These are phyloP conservation scores for Ogataea siamensis DNA, from an alignment of 805 yeast species.

Conservation along the genomic window DNA sequence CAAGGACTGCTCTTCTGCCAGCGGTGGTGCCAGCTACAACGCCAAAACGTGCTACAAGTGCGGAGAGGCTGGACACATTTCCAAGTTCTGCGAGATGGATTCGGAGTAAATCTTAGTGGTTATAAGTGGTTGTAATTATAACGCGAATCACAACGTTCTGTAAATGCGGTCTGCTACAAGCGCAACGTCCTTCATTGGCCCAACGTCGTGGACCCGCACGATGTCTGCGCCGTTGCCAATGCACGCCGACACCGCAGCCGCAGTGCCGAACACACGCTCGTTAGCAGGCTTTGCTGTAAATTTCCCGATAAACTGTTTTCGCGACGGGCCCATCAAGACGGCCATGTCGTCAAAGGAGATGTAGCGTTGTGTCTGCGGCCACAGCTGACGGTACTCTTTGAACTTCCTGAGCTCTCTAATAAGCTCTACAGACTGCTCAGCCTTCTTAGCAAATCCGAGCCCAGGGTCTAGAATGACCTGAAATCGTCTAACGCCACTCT, in stretches of 20 bases:
- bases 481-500: conserved; percentile 76
- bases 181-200: conserved; percentile 51
- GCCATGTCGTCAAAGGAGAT: conserved; percentile 55
- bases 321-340: conserved; percentile 79
- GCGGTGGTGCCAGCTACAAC: conserved; percentile 45
- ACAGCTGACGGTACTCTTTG: conserved; percentile 44
- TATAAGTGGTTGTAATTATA: conserved; percentile 10
- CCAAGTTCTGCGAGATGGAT: conserved; percentile 59
- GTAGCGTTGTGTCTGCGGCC: conserved; percentile 29
- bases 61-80: conserved; percentile 82
- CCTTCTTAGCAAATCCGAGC: conserved; percentile 87
- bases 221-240: conserved; percentile 67
- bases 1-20: conserved; percentile 67
- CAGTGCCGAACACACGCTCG: conserved; percentile 74
- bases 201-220: conserved; percentile 85
- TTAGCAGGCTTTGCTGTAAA: conserved; percentile 59
- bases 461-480: conserved; percentile 94
- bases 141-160: conserved; percentile 24
- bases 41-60: conserved; percentile 70
- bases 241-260: conserved; percentile 70
- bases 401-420: conserved; percentile 48
- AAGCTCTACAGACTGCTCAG: conserved; percentile 65
- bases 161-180: conserved; percentile 74
- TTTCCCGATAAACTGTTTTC: conserved; percentile 83
- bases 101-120: conserved; percentile 9